Conservation (phyloP, 305 asterid genomes). For the Fraxinus xanthoxyloides region DNA sequence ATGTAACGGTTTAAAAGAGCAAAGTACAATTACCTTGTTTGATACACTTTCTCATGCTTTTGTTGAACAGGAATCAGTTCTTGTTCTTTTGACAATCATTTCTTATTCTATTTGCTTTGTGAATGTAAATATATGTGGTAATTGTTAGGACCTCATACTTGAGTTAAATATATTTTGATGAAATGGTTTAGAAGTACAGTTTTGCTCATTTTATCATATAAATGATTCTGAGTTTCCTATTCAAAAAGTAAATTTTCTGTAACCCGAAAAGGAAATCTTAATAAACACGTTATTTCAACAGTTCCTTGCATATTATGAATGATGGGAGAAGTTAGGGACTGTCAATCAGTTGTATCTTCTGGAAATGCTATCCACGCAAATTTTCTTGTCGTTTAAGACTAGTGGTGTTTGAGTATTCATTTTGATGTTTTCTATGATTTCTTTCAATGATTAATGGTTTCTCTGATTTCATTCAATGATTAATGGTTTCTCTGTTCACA, state of each 20-base stretch:
- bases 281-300: not conserved
- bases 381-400: not conserved
- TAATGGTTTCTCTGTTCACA: constrained; percentile 25
- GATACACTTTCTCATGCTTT: not conserved
- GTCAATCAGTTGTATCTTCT: constrained; percentile 10
- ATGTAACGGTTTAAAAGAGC: not conserved
- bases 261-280: not conserved
- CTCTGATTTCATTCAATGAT: constrained; percentile 19
- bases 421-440: constrained; percentile 3
- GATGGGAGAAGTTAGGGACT: not conserved
- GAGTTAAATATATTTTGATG: not conserved
- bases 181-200: not conserved
- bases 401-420: constrained; percentile 7
- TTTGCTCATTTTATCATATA: not conserved
- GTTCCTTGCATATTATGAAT: not conserved
- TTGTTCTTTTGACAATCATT: not conserved
- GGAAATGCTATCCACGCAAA: constrained; percentile 2
- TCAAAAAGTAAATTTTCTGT: not conserved
- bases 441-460: constrained; percentile 14
- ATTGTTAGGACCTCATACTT: not conserved
- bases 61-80: not conserved
- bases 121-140: not conserved
- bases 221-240: not conserved
- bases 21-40: not conserved
- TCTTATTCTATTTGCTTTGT: not conserved